Conservation (phyloP, 352 stramenopile species). For the Globisporangium echinulatum region DNA sequence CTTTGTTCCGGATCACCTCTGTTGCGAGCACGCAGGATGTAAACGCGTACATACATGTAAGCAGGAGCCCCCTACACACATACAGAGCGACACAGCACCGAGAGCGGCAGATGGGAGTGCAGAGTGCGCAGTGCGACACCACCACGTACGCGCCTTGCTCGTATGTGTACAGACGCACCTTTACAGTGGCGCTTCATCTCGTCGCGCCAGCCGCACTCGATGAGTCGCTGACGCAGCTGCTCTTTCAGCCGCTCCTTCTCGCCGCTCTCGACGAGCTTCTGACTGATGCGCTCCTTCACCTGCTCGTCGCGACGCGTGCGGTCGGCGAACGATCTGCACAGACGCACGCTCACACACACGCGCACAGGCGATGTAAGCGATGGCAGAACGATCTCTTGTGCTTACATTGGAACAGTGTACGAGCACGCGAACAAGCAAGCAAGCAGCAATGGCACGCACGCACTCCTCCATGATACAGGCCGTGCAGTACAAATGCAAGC, state of each 20-base stretch:
- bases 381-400: too few relatives aligned
- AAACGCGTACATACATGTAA: neutral
- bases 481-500: too few relatives aligned
- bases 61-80: neutral
- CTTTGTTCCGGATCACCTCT: constrained; percentile 92
- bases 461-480: too few relatives aligned
- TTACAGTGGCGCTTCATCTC: constrained; percentile 89
- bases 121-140: too few relatives aligned
- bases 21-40: constrained; percentile 1
- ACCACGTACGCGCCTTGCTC: too few relatives aligned
- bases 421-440: too few relatives aligned
- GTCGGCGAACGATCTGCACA: constrained; percentile 37
- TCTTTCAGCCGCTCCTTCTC: constrained; percentile 91
- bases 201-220: constrained; percentile 90
- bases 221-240: constrained; percentile 74
- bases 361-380: too few relatives aligned
- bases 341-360: too few relatives aligned
- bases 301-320: constrained; percentile 63
- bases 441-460: too few relatives aligned
- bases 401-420: too few relatives aligned
- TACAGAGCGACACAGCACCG: too few relatives aligned
- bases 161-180: constrained; percentile 24
- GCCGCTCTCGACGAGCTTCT: constrained; percentile 85
- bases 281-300: constrained; percentile 69
- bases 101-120: too few relatives aligned